phyloP scores from a whole-genome alignment of 768 basidiomycete genomes.

The Inosperma sp. region DNA sequence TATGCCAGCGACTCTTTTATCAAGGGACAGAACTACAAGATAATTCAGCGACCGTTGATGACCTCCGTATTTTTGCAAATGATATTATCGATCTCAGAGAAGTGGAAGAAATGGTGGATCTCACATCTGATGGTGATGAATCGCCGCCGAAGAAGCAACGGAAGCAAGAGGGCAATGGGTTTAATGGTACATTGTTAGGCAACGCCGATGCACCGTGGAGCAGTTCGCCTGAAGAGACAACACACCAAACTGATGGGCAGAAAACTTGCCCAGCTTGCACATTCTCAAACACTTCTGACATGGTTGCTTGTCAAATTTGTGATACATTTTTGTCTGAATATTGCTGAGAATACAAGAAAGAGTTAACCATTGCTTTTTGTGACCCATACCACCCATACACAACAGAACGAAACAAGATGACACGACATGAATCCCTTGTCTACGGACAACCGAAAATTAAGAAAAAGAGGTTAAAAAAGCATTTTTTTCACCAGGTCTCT shows the following conservation, averaged over 20 bases:
- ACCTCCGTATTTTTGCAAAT: constrained; percentile 48
- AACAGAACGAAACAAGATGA: constrained; percentile 13
- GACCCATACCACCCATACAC: constrained; percentile 13
- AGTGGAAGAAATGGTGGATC: constrained; percentile 56
- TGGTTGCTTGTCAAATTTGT: constrained; percentile 44
- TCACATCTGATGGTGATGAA: constrained; percentile 48
- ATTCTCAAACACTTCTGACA: constrained; percentile 46
- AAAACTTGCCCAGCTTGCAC: constrained; percentile 58
- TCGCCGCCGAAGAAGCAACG: constrained; percentile 36
- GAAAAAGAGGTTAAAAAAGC: constrained; percentile 9
- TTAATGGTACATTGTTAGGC: constrained; percentile 68
- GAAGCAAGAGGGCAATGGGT: constrained; percentile 62
- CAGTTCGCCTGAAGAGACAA: constrained; percentile 25
- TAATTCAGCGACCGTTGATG: constrained; percentile 52
- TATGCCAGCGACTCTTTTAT: constrained; percentile 69
- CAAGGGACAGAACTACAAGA: constrained; percentile 60
- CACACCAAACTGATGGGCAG: constrained; percentile 17
- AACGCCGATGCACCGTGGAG: constrained; percentile 23
- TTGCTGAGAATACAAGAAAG: constrained; percentile 24
- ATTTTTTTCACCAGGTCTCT: constrained; percentile 5
- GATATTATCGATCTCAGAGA: constrained; percentile 65
- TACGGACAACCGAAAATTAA: constrained; percentile 17
- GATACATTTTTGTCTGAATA: constrained; percentile 37
- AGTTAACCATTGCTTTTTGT: constrained; percentile 9
- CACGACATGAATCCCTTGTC: constrained; percentile 15